Base-by-base conservation (phyloP, 371 early-diverging fungal genomes). In the Funneliformis caledonium region DNA sequence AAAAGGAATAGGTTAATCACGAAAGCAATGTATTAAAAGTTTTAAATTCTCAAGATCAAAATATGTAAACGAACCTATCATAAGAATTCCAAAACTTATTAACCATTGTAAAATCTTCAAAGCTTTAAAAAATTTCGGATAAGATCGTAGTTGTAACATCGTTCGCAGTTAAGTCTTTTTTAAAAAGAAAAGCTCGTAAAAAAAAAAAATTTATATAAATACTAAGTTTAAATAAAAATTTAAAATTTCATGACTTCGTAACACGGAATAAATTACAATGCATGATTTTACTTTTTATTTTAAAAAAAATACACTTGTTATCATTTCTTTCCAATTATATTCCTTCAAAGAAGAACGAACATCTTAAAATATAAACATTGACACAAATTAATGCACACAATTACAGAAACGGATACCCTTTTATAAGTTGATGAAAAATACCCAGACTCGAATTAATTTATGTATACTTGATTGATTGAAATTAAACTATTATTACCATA, bases 81-180 rank as follows among this genome's bases (percentile, higher is more conserved):
- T 67, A 8, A 67, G 14, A 16, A 67, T 67, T 67, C 2, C 26
- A 7, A 67, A 67, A 37, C 37, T 67, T n/a, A 67, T 26, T 42
- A 67, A 67, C 67, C 19, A 67, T 67, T 67, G 67, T 16, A 67
- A 67, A 11, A 67, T 42, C 5, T 67, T 67, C n/a, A 67, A 37
- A 37, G 67, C 42, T 67, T 67, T 67, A 42, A 67, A 67, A 67
- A 67, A 7, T 37, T 42, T 14, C 37, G 67, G 67, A 67, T 67
- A n/a, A 37, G 67, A 67, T 67, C 67, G 42, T 67, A 67, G 9
- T 67, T 67, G 37, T 67, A 67, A 11, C 42, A 42, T 67, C 67
- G 42, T 19, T 67, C 16, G 7, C 16, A 19, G 7, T 2, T 4
- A 47, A 47, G 16, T 16, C 16, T 52, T 52, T 52, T 52, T 4